phyloP scores from a whole-genome alignment of 371 early-diverging fungal species.

The Mortierella sp. region DNA sequence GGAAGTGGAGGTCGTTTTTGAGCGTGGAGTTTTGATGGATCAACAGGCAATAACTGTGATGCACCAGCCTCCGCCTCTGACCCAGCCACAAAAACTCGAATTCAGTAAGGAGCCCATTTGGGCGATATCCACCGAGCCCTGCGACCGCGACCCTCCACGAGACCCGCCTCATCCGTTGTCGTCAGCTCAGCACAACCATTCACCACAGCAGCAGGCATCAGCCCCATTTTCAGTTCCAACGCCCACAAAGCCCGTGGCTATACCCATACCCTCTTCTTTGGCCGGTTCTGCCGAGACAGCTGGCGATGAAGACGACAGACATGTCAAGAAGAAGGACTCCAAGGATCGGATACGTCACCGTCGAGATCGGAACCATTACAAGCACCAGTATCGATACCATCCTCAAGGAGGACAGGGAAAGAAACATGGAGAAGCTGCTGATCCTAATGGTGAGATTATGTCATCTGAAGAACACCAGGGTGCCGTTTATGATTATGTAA shows the following conservation, averaged over 20 bases:
- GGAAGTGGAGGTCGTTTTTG: neutral
- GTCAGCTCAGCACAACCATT: neutral
- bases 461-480: slow-evolving; percentile 14
- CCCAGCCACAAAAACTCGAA: neutral
- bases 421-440: neutral
- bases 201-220: neutral
- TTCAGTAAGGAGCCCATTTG: neutral
- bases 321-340: slow-evolving; percentile 15
- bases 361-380: neutral
- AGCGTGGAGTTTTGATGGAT: neutral
- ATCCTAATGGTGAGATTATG: neutral
- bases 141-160: neutral
- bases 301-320: neutral
- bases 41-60: neutral
- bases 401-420: neutral
- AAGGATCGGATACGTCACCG: slow-evolving; percentile 6
- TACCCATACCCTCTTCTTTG: neutral
- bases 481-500: slow-evolving; percentile 31
- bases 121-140: neutral
- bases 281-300: too few relatives aligned
- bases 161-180: too few relatives aligned
- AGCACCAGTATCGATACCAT: slow-evolving; percentile 21
- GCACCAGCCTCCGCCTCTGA: neutral
- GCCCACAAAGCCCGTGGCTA: neutral
- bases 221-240: too few relatives aligned